Evolutionary conservation across 768 basidiomycete genomes (phyloP).

Genomic region (Cystobasidium tubakii): DNA sequence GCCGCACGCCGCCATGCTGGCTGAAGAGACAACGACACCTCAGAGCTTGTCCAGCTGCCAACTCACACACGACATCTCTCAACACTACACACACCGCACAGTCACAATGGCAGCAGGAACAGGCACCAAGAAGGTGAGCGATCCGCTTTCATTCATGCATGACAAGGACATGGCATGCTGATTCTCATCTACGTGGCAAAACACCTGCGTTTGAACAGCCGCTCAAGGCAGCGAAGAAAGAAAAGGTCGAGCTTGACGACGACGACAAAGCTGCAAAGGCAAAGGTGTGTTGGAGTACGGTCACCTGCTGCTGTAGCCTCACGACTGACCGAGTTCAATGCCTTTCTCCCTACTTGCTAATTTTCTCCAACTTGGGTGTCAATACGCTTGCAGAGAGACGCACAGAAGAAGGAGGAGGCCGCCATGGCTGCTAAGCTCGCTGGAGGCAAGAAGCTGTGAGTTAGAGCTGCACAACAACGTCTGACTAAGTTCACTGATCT

Average conservation of each 20-base stretch:
- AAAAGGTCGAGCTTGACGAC: constrained; percentile 21
- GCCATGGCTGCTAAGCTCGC: constrained; percentile 5
- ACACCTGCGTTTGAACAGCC: constrained; percentile 5
- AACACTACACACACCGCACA: neutral
- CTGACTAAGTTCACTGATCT: neutral
- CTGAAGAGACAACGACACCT: neutral
- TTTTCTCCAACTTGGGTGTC: neutral
- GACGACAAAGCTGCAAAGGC: constrained; percentile 28
- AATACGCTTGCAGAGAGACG: neutral
- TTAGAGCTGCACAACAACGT: too few relatives aligned
- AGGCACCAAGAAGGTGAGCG: constrained; percentile 14
- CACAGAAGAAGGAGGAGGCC: constrained; percentile 15
- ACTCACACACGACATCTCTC: neutral
- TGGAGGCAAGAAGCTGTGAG: constrained; percentile 18
- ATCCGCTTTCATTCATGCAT: too few relatives aligned
- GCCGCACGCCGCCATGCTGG: neutral
- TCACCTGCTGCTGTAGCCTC: neutral
- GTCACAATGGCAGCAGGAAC: neutral
- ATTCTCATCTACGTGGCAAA: neutral
- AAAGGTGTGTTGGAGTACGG: neutral
- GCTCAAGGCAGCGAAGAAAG: constrained; percentile 27
- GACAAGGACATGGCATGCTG: neutral
- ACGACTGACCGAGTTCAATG: neutral
- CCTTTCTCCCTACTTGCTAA: neutral
- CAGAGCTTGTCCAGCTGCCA: neutral